Conservation (phyloP, 768 basidiomycete genomes). For the Thelephora ganbajun region DNA sequence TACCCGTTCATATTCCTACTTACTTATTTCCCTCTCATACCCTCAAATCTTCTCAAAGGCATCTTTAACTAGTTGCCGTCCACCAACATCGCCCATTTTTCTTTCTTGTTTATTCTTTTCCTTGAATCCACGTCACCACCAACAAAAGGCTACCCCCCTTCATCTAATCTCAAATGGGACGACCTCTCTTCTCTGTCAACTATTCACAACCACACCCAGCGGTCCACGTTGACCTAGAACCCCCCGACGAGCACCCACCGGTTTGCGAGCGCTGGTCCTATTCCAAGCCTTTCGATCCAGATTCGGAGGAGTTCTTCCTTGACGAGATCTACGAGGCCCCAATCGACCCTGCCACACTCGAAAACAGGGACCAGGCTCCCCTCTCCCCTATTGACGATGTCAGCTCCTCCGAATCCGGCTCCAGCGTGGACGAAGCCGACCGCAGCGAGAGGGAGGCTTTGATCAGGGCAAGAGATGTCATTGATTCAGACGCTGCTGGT, state of each 20-base stretch:
- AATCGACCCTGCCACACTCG: background rate
- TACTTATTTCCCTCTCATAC: background rate
- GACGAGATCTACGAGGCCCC: slow-evolving; percentile 10
- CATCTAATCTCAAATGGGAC: background rate
- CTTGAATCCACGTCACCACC: too few species aligned
- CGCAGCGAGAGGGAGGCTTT: background rate
- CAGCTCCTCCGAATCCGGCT: slow-evolving; percentile 1
- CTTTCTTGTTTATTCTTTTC: too few species aligned
- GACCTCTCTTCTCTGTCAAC: background rate
- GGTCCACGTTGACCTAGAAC: background rate
- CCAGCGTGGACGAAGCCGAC: background rate
- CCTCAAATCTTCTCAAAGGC: background rate
- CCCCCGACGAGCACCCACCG: background rate
- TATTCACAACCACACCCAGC: background rate
- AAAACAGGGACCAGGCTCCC: background rate
- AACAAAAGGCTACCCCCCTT: background rate
- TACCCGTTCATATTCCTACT: background rate
- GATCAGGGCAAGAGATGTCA: background rate
- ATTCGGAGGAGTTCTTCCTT: slow-evolving; percentile 11
- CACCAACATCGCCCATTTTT: background rate
- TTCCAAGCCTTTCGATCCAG: slow-evolving; percentile 11
- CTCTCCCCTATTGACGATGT: slow-evolving; percentile 6
- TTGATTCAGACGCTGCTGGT: background rate
- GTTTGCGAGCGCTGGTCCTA: slow-evolving; percentile 7
- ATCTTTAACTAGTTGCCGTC: background rate